Conservation (phyloP, 805 yeast species). For the Yamadazyma phyllophila region DNA sequence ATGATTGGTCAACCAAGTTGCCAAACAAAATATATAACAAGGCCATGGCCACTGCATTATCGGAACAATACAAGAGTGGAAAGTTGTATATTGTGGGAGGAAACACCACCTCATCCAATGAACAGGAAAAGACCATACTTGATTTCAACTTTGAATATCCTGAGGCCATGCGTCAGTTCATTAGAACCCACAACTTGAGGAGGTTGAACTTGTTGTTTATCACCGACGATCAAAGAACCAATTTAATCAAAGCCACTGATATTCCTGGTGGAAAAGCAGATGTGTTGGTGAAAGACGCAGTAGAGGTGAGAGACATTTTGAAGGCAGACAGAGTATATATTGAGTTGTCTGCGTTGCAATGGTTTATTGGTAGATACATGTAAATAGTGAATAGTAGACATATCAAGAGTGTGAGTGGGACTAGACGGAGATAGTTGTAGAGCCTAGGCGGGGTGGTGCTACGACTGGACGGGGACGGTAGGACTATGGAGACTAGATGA, state of each 20-base stretch:
- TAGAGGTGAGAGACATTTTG: constrained; percentile 79
- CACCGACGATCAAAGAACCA: constrained; percentile 56
- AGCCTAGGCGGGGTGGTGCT: too few species aligned
- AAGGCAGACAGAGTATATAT: constrained; percentile 74
- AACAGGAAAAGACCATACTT: constrained; percentile 12
- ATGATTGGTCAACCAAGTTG: constrained; percentile 77
- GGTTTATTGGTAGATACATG: constrained; percentile 41
- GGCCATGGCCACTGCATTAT: constrained; percentile 80
- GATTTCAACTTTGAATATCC: constrained; percentile 42
- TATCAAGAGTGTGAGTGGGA: neutral
- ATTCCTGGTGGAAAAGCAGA: constrained; percentile 53
- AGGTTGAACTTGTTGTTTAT: constrained; percentile 64
- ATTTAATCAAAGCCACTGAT: constrained; percentile 60
- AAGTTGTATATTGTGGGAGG: constrained; percentile 69
- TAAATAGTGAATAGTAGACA: constrained; percentile 16
- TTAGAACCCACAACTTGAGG: constrained; percentile 47
- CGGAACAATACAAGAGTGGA: constrained; percentile 77
- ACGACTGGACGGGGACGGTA: too few species aligned
- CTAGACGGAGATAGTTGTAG: too few species aligned
- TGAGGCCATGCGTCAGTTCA: constrained; percentile 50
- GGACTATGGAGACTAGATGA: too few species aligned
- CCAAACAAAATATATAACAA: constrained; percentile 69
- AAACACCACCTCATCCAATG: constrained; percentile 11
- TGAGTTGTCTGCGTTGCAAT: constrained; percentile 70
- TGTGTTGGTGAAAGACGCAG: constrained; percentile 70